Conservation (phyloP, 2,329 filamentous ascomycete genomes). For the Scleromitrula shiraiana region DNA sequence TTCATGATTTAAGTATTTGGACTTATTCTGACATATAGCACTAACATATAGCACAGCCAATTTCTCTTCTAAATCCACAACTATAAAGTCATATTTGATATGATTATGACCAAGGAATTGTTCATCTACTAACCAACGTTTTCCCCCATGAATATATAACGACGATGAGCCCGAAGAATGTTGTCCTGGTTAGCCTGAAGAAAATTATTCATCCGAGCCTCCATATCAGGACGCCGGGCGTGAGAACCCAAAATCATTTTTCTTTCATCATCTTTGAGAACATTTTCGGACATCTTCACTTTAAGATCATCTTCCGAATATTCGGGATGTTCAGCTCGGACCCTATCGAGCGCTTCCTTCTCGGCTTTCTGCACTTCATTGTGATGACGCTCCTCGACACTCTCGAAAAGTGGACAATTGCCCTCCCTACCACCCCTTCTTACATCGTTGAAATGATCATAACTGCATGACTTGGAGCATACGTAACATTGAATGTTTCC, state of each 20-base stretch:
- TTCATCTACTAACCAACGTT: no score
- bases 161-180: no score
- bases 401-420: conserved; percentile 63
- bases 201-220: no score
- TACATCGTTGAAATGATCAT: conserved; percentile 60
- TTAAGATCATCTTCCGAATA: conserved; percentile 50
- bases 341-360: conserved; percentile 44
- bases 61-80: no score
- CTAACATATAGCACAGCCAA: no score
- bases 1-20: no score
- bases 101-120: no score
- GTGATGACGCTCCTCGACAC: conserved; percentile 48
- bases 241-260: conserved; percentile 15
- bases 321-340: conserved; percentile 51
- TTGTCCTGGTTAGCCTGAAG: no score
- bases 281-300: conserved; percentile 49
- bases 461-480: conserved; percentile 58
- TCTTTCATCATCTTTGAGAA: conserved; percentile 36
- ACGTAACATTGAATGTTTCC: conserved; percentile 56
- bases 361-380: conserved; percentile 57
- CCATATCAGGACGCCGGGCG: no score
- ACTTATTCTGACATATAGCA: no score
- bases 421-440: conserved; percentile 39
- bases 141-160: no score
- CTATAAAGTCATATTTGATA: no score